Evolutionary conservation across 176 grass and related monocot species (phyloP).

Genomic region (Aechmea fasciata): DNA sequence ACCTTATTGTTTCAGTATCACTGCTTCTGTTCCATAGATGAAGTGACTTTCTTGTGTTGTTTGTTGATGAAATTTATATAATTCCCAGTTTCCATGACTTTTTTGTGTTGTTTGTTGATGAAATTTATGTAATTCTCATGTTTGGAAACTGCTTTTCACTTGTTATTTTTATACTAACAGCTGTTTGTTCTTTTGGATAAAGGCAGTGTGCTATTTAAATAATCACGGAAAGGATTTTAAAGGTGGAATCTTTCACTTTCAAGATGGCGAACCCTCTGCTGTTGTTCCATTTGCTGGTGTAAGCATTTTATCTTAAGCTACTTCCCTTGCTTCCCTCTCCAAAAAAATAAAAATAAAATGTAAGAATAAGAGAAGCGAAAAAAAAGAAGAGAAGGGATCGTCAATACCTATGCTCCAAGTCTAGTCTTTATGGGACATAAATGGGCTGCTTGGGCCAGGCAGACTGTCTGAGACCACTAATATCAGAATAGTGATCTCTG

Average conservation of each 20-base stretch:
- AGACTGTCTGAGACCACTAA: too few species aligned
- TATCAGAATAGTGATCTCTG: too few species aligned
- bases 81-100: not conserved
- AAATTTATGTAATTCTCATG: not conserved
- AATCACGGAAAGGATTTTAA: conserved; percentile 66
- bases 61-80: not conserved
- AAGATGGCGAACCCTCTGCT: conserved; percentile 61
- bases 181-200: conserved; percentile 17
- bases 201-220: conserved; percentile 95
- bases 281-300: conserved; percentile 73
- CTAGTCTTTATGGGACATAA: too few species aligned
- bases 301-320: conserved; percentile 31
- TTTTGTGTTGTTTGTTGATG: not conserved
- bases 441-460: too few species aligned
- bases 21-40: not conserved
- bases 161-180: conserved; percentile 14
- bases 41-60: not conserved
- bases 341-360: not conserved
- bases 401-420: too few species aligned
- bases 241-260: conserved; percentile 83
- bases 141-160: too few species aligned
- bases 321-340: not conserved
- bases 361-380: not conserved
- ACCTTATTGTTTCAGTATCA: not conserved
- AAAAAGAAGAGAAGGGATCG: too few species aligned